These are phyloP conservation scores for Neoboletus subvelutipes DNA, from an alignment of 768 basidiomycete species.

Conservation along the genomic window DNA sequence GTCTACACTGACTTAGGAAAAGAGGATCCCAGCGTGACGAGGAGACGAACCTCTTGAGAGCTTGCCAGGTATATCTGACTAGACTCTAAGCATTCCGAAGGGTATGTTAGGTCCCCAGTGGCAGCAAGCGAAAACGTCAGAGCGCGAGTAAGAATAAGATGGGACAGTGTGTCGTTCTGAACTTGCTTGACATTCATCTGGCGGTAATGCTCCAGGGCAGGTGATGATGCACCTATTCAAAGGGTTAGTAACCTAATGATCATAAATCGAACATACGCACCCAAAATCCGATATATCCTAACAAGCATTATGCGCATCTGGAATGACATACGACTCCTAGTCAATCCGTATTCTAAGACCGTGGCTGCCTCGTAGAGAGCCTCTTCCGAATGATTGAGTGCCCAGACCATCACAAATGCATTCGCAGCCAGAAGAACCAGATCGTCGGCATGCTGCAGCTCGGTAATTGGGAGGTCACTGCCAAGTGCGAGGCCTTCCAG, in stretches of 20 bases:
- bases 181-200: slow-evolving; percentile 78
- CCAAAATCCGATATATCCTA: slow-evolving; percentile 79
- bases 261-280: slow-evolving; percentile 37
- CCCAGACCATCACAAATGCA: slow-evolving; percentile 64
- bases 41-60: slow-evolving; percentile 64
- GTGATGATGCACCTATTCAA: slow-evolving; percentile 56
- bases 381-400: slow-evolving; percentile 48
- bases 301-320: slow-evolving; percentile 74
- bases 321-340: slow-evolving; percentile 76
- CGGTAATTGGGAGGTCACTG: slow-evolving; percentile 61
- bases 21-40: not conserved
- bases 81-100: slow-evolving; percentile 74
- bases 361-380: slow-evolving; percentile 64
- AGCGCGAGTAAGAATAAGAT: slow-evolving; percentile 74
- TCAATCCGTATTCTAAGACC: slow-evolving; percentile 70
- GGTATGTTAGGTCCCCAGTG: slow-evolving; percentile 71
- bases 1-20: slow-evolving; percentile 45
- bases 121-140: slow-evolving; percentile 78
- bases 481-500: slow-evolving; percentile 68
- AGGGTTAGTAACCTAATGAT: not conserved
- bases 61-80: slow-evolving; percentile 81
- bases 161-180: slow-evolving; percentile 87
- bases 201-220: slow-evolving; percentile 78
- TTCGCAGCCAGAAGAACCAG: slow-evolving; percentile 74
- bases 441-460: slow-evolving; percentile 88